phyloP scores from a whole-genome alignment of 1,139 yeast genomes.

The Nakaseomyces glabratus region DNA sequence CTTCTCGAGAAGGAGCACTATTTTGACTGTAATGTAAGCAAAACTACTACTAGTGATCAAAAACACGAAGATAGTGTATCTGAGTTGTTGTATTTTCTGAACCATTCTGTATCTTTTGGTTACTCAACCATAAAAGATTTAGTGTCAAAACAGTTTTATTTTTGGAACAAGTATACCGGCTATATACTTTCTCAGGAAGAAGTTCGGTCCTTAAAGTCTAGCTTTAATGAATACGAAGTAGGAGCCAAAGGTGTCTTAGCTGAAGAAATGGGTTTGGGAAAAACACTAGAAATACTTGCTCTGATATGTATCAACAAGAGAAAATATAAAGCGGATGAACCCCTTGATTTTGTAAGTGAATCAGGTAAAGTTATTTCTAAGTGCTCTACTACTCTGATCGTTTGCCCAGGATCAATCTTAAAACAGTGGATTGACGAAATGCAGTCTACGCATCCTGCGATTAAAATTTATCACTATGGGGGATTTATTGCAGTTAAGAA shows the following conservation, averaged over 20 bases:
- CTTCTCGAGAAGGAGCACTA: constrained; percentile 24
- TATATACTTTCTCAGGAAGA: constrained; percentile 18
- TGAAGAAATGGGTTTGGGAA: constrained; percentile 97
- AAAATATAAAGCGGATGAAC: constrained; percentile 30
- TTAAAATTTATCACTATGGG: constrained; percentile 51
- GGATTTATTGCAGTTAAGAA: constrained; percentile 45
- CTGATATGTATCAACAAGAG: constrained; percentile 50
- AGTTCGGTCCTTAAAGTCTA: too few relatives aligned
- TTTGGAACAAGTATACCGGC: constrained; percentile 30
- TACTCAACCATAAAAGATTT: neutral
- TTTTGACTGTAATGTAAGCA: neutral
- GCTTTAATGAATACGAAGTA: constrained; percentile 5
- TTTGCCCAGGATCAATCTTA: constrained; percentile 76
- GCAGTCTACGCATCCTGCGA: constrained; percentile 36
- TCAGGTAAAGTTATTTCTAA: constrained; percentile 34
- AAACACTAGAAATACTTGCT: constrained; percentile 76
- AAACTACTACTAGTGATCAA: neutral
- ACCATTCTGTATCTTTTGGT: constrained; percentile 18
- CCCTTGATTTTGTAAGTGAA: constrained; percentile 10
- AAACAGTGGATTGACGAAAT: constrained; percentile 81
- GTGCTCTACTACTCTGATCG: constrained; percentile 65
- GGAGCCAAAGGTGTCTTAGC: constrained; percentile 66
- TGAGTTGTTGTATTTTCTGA: constrained; percentile 14
- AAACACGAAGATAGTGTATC: too few relatives aligned
- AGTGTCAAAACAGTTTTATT: too few relatives aligned